These are phyloP conservation scores for Trichosanthes cucumerina DNA, from an alignment of 306 rosid species.

Conservation along the genomic window DNA sequence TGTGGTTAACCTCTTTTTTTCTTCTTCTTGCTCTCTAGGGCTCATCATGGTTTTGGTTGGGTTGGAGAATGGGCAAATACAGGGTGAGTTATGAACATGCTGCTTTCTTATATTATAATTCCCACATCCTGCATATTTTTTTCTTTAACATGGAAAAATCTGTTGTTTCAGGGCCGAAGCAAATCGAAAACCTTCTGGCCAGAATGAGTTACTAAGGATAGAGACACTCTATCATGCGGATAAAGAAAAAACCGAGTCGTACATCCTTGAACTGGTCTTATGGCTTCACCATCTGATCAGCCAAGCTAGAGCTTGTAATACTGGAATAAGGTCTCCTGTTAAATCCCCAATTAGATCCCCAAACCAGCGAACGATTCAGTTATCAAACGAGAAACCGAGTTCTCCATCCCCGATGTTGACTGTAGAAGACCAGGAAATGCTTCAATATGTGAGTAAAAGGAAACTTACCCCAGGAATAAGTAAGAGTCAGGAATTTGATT, in stretches of 20 bases:
- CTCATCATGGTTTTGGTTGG: conserved; percentile 99
- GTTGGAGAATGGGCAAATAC: conserved; percentile 99
- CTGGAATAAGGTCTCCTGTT: conserved; percentile 83
- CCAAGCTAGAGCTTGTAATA: conserved; percentile 57
- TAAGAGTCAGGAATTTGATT: conserved; percentile 88
- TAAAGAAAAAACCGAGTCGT: conserved; percentile 65
- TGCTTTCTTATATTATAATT: background rate
- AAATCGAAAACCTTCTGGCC: conserved; percentile 59
- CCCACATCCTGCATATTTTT: conserved; percentile 4
- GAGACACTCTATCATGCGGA: conserved; percentile 94
- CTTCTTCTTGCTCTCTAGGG: conserved; percentile 27
- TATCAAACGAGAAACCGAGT: conserved; percentile 31
- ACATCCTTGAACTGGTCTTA: conserved; percentile 78
- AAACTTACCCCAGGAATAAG: conserved; percentile 86
- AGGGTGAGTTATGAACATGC: conserved; percentile 47
- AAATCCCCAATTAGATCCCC: conserved; percentile 82
- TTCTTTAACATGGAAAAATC: background rate
- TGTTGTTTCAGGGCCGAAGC: conserved; percentile 56
- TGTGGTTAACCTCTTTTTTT: background rate
- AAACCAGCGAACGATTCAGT: conserved; percentile 34
- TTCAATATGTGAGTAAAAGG: conserved; percentile 64
- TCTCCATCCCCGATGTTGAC: conserved; percentile 58
- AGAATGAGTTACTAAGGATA: conserved; percentile 63
- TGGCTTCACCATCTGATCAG: conserved; percentile 88
- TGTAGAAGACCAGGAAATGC: conserved; percentile 89